Evolutionary conservation across 129 eudicot genomes (phyloP), one percentile per base, ranked within the genome.

Genomic region (Chrysanthemum seticuspe): DNA sequence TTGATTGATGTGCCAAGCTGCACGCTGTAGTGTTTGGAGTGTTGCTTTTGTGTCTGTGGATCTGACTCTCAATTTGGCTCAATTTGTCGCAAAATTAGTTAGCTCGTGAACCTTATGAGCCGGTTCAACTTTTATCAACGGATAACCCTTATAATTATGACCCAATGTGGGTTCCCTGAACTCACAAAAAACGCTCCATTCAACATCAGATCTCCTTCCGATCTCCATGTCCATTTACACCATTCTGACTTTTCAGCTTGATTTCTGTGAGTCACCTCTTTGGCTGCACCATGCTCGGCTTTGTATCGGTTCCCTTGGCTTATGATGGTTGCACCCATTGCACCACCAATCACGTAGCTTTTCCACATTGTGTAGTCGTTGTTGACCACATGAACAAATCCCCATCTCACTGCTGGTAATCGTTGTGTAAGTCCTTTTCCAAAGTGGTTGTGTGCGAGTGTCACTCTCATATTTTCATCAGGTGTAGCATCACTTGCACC

Each of bases 291-390:
- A 12, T 81, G 73, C n/a, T 92, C 95, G 2, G 96, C 96, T n/a
- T 85, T 79, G 84, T 67, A 89, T 11, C 98, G 82, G 80, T 92
- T 92, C 19, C 98, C 98, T 76, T 92, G 96, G 84, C 96, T 87
- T 19, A 92, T 84, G 40, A 92, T 84, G 49, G 98, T 92, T 14
- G 95, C 91, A 48, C 81, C 78, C 12, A 71, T 45, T 58, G 88
- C 89, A 14, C 98, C 98, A 18, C 98, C 96, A 36, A 89, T 89
- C 57, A 96, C 98, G 31, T 92, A 92, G 85, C 89, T 83, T 13
- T 85, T 61, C 96, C 98, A 92, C 55, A 89, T 93, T n/a, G 96
- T 92, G 80, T 92, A 92, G 63, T 92, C 98, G 14, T 92, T 92
- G 87, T 89, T 92, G 16, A 92, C 89, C 12, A 92, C 89, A 19